A percentile compares a stretch with the other conserved stretches of the same genome.
phyloP scores from a whole-genome alignment of 306 rosid genomes.

The Rosa multiflora region DNA sequence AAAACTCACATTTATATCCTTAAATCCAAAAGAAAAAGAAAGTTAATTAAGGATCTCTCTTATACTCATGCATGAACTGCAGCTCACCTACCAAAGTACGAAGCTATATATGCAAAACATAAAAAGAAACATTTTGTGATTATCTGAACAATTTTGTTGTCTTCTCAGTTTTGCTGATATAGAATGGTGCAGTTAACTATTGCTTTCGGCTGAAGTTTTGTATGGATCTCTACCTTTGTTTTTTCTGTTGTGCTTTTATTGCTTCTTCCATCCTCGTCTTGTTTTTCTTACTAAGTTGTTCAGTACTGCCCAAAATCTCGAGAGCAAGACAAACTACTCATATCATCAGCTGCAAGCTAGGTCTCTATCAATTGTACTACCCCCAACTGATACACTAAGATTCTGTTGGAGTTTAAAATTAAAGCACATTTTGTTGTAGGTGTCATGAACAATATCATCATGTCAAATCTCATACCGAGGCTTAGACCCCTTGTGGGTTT shows the following conservation, averaged over 20 bases:
- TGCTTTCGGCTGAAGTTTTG: conserved; percentile 45
- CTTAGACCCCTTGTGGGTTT: conserved; percentile 67
- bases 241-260: conserved; percentile 26
- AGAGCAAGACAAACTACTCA: neutral
- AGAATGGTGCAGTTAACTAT: conserved; percentile 57
- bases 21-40: neutral
- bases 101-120: neutral
- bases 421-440: conserved; percentile 34
- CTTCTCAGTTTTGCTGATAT: conserved; percentile 18
- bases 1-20: conserved; percentile 20
- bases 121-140: neutral
- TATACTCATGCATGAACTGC: conserved; percentile 59
- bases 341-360: neutral
- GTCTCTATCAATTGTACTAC: conserved; percentile 13
- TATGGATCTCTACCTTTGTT: conserved; percentile 43
- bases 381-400: conserved; percentile 9
- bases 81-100: conserved; percentile 60
- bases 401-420: conserved; percentile 4
- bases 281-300: conserved; percentile 28
- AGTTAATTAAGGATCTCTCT: conserved; percentile 1
- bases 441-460: conserved; percentile 36
- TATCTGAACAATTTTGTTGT: conserved; percentile 7
- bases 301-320: conserved; percentile 25
- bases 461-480: conserved; percentile 55
- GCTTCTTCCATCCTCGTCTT: conserved; percentile 23